Conservation (phyloP, 139 green algal species). For the Dunaliella sp. region DNA sequence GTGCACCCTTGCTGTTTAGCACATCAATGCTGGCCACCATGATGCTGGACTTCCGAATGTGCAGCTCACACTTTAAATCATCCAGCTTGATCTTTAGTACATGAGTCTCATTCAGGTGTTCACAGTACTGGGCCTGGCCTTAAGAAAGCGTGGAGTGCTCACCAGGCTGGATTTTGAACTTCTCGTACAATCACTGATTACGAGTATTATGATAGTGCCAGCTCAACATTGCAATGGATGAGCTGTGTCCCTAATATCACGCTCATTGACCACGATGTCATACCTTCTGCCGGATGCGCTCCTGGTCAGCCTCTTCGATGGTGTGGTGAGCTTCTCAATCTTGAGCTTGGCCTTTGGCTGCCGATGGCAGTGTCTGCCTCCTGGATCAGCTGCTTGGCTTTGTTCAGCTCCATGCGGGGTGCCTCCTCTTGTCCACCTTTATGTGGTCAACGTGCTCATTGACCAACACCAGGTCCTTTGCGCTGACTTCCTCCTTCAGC, state of each 20-base stretch:
- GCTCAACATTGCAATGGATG: constrained; percentile 88
- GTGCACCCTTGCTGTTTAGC: constrained; percentile 88
- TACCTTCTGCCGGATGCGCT: constrained; percentile 76
- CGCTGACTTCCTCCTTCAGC: constrained; percentile 85
- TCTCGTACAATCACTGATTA: constrained; percentile 96
- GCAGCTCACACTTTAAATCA: constrained; percentile 80
- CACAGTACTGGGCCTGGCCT: constrained; percentile 87
- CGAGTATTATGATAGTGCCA: too few relatives aligned
- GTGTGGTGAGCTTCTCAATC: constrained; percentile 81
- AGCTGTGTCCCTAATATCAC: constrained; percentile 84
- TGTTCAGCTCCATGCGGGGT: constrained; percentile 79
- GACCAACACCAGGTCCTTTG: constrained; percentile 79
- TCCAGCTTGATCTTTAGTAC: constrained; percentile 85
- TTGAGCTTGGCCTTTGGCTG: constrained; percentile 60
- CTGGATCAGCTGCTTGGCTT: constrained; percentile 72
- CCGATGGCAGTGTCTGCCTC: constrained; percentile 74
- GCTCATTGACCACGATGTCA: constrained; percentile 83
- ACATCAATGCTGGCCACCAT: constrained; percentile 84
- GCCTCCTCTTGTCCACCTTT: constrained; percentile 89
- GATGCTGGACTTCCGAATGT: constrained; percentile 70
- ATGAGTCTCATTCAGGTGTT: constrained; percentile 84
- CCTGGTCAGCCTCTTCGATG: constrained; percentile 75
- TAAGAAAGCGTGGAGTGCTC: constrained; percentile 75
- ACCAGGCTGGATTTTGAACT: constrained; percentile 96
- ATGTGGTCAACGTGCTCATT: constrained; percentile 92